Base-by-base conservation (phyloP, 2,329 filamentous ascomycete species). In the Cladobotryum protrusum region DNA sequence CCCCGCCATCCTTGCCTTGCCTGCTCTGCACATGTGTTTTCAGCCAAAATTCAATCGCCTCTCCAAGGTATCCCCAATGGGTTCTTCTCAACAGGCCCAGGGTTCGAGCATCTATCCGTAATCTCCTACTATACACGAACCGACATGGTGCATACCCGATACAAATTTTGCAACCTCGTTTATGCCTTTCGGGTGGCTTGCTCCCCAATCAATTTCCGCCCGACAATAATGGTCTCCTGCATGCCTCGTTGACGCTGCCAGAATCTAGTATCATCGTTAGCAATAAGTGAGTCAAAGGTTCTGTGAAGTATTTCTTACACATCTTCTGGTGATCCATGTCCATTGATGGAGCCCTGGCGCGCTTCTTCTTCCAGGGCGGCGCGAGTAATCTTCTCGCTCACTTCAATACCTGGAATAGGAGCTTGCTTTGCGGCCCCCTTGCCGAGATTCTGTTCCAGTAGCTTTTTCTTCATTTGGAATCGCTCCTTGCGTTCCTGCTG, bases 401-500 rank as follows among this genome's bases (percentile, higher is more conserved):
- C 73, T 40, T 70, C 69, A 39, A 76, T 70, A 4, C 72, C 76
- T 5, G 73, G 75, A 14, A 67, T 69, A 6, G 70, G 20, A 15
- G 73, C 70, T 48, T 69, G 71, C 47, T 77, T 74, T 3, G 74
- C 74, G 2, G 75, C 72, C 32, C 81, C 74, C 51, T 80, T 69
- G 1, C 79, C 82, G 12, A 90, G 68, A 19, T 79, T 86, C 61
- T 91, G 85, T 52, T 89, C 81, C 2, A 97, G 77, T 48, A 90
- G 82, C 57, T 80, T 81, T 71, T 89, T 92, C 55, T 92, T 82
- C 63, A 93, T 82, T 43, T 86, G 67, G 67, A 86, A 97, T 18
- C 89, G 79, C 64, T 96, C 88, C 3, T 82, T 82, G 13, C 87
- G 81, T 69, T 95, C 91, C 67, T 89, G 90, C 60, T 95, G 88